These are phyloP conservation scores for Fraxinus pennsylvanica DNA, from an alignment of 257 asterid genomes.

Conservation along the genomic window DNA sequence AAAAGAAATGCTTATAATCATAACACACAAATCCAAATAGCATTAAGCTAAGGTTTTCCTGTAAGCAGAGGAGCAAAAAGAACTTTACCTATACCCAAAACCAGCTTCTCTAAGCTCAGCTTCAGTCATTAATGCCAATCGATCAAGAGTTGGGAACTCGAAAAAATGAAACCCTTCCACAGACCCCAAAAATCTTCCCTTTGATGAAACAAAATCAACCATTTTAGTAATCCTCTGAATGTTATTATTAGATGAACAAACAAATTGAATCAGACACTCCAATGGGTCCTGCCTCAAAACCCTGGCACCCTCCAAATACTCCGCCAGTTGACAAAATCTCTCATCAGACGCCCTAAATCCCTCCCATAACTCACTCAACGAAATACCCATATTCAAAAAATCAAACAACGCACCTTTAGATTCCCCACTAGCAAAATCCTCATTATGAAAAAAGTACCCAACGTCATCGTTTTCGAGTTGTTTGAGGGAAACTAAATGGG, in stretches of 20 bases:
- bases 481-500: slow-evolving; percentile 74
- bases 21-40: slow-evolving; percentile 18
- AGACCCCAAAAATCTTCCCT: slow-evolving; percentile 69
- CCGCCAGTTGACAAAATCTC: slow-evolving; percentile 73
- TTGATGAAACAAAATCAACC: slow-evolving; percentile 80
- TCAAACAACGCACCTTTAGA: slow-evolving; percentile 46
- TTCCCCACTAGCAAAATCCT: slow-evolving; percentile 34
- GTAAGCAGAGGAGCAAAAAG: slow-evolving; percentile 6
- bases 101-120: slow-evolving; percentile 85
- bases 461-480: slow-evolving; percentile 63
- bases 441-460: slow-evolving; percentile 55
- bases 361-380: slow-evolving; percentile 66
- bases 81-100: slow-evolving; percentile 79
- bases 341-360: slow-evolving; percentile 68
- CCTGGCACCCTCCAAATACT: slow-evolving; percentile 80
- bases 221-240: slow-evolving; percentile 81
- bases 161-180: slow-evolving; percentile 71
- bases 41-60: not conserved
- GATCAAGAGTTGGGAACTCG: slow-evolving; percentile 70
- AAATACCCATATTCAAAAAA: slow-evolving; percentile 75
- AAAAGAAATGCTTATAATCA: slow-evolving; percentile 3
- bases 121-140: slow-evolving; percentile 67
- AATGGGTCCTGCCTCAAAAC: slow-evolving; percentile 89
- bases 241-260: slow-evolving; percentile 92
- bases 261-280: slow-evolving; percentile 88